phyloP scores from a whole-genome alignment of 768 basidiomycete species.

The Panaeolus cyanescens region DNA sequence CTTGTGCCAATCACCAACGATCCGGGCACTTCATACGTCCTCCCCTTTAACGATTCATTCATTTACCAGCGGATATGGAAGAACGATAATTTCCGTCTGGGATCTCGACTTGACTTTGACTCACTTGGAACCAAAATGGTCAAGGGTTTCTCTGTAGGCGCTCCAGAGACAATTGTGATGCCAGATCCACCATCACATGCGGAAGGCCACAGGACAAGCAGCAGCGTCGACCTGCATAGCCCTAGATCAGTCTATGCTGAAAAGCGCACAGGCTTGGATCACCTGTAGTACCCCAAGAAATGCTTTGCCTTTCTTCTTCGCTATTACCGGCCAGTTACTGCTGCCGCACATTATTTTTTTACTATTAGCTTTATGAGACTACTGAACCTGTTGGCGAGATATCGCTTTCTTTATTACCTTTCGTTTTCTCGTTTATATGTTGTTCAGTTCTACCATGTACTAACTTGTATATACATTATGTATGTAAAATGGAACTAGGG shows the following conservation, averaged over 20 bases:
- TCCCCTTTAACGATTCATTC: slow-evolving; percentile 49
- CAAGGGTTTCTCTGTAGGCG: slow-evolving; percentile 46
- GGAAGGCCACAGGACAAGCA: not conserved
- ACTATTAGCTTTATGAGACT: no score
- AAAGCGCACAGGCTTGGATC: not conserved
- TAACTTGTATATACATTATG: not conserved
- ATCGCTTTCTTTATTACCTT: not conserved
- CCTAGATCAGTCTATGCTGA: not conserved
- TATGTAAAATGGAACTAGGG: not conserved
- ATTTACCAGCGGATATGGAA: slow-evolving; percentile 71
- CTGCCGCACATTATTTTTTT: not conserved
- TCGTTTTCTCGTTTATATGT: not conserved
- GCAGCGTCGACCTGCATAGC: not conserved
- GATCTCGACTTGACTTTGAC: slow-evolving; percentile 56
- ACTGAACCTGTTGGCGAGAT: no score
- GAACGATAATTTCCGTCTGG: slow-evolving; percentile 62
- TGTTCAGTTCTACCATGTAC: no score
- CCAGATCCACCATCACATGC: slow-evolving; percentile 16
- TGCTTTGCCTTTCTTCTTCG: not conserved
- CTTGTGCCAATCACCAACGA: slow-evolving; percentile 34
- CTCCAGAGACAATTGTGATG: slow-evolving; percentile 38
- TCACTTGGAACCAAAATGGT: slow-evolving; percentile 48
- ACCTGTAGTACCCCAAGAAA: not conserved
- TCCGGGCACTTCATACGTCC: slow-evolving; percentile 28
- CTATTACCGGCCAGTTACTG: not conserved